Evolutionary conservation across 805 yeast species (phyloP), one percentile per base, ranked within the genome.

Genomic region (Lachancea nothofagi): DNA sequence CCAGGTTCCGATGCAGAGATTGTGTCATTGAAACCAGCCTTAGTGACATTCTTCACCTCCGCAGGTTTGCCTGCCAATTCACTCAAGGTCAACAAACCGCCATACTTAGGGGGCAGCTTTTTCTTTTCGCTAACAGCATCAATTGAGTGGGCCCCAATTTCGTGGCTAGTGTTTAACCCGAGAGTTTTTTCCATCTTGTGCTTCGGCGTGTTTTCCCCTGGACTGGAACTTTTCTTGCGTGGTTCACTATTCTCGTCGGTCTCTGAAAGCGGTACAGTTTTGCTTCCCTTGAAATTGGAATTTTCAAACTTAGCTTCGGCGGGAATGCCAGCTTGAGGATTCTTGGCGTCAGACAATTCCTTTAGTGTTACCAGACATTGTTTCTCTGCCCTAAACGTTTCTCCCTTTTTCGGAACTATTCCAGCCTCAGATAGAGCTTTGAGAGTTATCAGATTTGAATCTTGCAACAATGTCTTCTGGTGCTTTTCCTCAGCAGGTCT

Each of bases 21-120:
- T 13, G 26, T 5, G 15, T 31, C 26, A 17, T 31, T 31, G 34
- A 20, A 31, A 9, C 34, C 34, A 7, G 34, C 14, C 7, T 31
- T 19, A 3, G 17, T n/a, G 7, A 21, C 8, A 3, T 12, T 9
- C 7, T 20, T 31, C 18, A n/a, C n/a, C n/a, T 12, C 26, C 19
- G 5, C 9, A 22, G 34, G 12, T 3, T 12, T 9, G 6, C 23
- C 15, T 6, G n/a, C 17, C 15, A 31, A 26, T 9, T 31, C 34
- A 21, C 18, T 13, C 9, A 31, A 18, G n/a, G 26, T 20, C 9
- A 31, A 31, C 7, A 31, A 26, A 31, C 26, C 10, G 21, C 34
- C 34, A 5, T 8, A 26, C 7, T 20, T 18, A 9, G 13, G 10
- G 4, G 23, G 21, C 5, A 18, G 12, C 5, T 15, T 7, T 18